Conservation (phyloP, 2,329 filamentous ascomycete species). For the Colletotrichum kahawae region DNA sequence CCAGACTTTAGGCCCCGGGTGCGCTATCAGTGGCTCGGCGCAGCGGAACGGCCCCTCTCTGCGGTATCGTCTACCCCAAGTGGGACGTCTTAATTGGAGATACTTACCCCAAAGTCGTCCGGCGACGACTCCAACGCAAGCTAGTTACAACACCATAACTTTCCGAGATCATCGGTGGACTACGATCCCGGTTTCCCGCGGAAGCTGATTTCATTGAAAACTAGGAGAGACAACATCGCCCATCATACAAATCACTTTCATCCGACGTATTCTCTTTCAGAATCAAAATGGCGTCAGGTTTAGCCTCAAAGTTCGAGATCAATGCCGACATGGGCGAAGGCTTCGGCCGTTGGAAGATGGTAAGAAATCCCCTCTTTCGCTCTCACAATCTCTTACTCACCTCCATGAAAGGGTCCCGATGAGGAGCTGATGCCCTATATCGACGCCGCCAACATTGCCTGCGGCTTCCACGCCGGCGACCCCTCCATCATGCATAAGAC, state of each 20-base stretch:
- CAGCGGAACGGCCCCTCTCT: neutral
- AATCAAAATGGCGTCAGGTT: neutral
- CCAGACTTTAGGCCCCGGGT: neutral
- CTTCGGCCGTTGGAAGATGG: constrained; percentile 48
- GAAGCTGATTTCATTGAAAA: neutral
- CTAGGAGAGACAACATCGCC: neutral
- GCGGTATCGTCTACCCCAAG: neutral
- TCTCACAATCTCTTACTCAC: neutral
- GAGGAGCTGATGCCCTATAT: constrained; percentile 61
- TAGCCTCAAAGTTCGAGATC: constrained; percentile 31
- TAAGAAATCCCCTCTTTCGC: neutral
- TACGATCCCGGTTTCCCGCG: neutral
- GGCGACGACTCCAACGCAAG: neutral
- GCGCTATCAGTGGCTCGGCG: neutral
- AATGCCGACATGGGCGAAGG: constrained; percentile 60
- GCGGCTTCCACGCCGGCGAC: constrained; percentile 65
- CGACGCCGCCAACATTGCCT: constrained; percentile 67
- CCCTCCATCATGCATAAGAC: constrained; percentile 69
- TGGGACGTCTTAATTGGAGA: neutral
- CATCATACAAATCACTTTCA: neutral
- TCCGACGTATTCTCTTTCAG: neutral
- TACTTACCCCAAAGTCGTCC: neutral
- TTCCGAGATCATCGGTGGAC: neutral
- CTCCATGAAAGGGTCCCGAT: neutral
- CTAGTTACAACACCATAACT: neutral